Evolutionary conservation across 768 basidiomycete genomes (phyloP).

Genomic region (Sistotremastrum suecicum): DNA sequence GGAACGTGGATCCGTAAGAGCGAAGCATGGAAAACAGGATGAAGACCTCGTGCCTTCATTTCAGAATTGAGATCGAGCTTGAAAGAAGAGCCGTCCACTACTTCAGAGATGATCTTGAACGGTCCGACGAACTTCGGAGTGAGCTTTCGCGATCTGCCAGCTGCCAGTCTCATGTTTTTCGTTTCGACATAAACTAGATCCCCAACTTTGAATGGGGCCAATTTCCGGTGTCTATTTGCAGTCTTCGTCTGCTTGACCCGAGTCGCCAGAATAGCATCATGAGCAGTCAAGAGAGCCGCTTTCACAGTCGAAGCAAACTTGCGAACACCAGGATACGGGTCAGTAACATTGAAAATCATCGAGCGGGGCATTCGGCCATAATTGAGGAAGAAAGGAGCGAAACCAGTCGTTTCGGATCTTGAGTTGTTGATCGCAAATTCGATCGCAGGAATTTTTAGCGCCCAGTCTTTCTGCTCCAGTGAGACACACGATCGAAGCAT

Average conservation of each 20-base stretch:
- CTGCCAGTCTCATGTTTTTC: slow-evolving; percentile 20
- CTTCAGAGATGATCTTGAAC: slow-evolving; percentile 11
- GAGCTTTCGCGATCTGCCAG: slow-evolving; percentile 17
- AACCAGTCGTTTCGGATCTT: slow-evolving; percentile 19
- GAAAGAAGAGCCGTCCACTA: slow-evolving; percentile 9
- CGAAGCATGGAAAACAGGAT: slow-evolving; percentile 20
- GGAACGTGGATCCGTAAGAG: slow-evolving; percentile 18
- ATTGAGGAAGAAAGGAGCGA: slow-evolving; percentile 23
- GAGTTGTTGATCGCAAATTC: slow-evolving; percentile 26
- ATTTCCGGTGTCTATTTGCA: slow-evolving; percentile 12
- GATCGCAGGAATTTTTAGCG: slow-evolving; percentile 14
- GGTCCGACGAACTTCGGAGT: slow-evolving; percentile 24
- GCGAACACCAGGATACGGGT: slow-evolving; percentile 15
- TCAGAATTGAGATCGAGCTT: slow-evolving; percentile 15
- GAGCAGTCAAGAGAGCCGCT: slow-evolving; percentile 13
- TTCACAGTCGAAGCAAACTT: slow-evolving; percentile 13
- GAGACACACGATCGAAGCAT: slow-evolving; percentile 15
- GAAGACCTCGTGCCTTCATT: slow-evolving; percentile 13
- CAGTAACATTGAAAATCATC: slow-evolving; percentile 16
- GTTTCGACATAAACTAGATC: slow-evolving; percentile 23
- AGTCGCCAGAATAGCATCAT: slow-evolving; percentile 14
- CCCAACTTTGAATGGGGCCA: slow-evolving; percentile 11
- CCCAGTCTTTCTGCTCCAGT: slow-evolving; percentile 18
- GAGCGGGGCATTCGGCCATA: slow-evolving; percentile 17
- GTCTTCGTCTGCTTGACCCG: slow-evolving; percentile 14